Conservation (phyloP, 805 yeast genomes). For the Saturnispora quitensis region DNA sequence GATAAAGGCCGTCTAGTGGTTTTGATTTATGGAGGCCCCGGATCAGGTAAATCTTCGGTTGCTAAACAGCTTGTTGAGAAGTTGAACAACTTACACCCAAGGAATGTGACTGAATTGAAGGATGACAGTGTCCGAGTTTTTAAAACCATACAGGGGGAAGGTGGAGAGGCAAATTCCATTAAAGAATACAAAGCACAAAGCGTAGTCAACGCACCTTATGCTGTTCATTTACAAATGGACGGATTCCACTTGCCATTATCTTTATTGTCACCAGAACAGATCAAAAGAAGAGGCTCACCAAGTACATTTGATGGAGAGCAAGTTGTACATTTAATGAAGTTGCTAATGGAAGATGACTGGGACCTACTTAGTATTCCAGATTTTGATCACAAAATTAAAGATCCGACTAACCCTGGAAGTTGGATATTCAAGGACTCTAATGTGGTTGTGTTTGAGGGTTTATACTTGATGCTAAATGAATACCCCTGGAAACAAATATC, state of each 20-base stretch:
- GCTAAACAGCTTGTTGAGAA: conserved; percentile 37
- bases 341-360: conserved; percentile 18
- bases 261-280: conserved; percentile 42
- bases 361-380: conserved; percentile 43
- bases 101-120: not conserved
- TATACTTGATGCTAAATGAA: conserved; percentile 52
- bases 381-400: conserved; percentile 66
- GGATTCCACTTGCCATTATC: conserved; percentile 61
- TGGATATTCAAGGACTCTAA: conserved; percentile 30
- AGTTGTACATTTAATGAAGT: conserved; percentile 28
- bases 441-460: conserved; percentile 66
- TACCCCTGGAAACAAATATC: conserved; percentile 51
- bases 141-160: not conserved
- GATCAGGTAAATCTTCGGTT: conserved; percentile 74
- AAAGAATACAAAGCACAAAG: not conserved
- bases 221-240: conserved; percentile 58
- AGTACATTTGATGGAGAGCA: conserved; percentile 65
- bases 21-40: conserved; percentile 69
- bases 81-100: conserved; percentile 26
- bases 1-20: conserved; percentile 35
- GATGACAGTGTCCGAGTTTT: not conserved
- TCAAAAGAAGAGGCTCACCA: conserved; percentile 72
- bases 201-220: conserved; percentile 20
- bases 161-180: conserved; percentile 1
- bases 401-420: conserved; percentile 56